Conservation (phyloP, 208 protist genomes). For the Lotmaria passim region DNA sequence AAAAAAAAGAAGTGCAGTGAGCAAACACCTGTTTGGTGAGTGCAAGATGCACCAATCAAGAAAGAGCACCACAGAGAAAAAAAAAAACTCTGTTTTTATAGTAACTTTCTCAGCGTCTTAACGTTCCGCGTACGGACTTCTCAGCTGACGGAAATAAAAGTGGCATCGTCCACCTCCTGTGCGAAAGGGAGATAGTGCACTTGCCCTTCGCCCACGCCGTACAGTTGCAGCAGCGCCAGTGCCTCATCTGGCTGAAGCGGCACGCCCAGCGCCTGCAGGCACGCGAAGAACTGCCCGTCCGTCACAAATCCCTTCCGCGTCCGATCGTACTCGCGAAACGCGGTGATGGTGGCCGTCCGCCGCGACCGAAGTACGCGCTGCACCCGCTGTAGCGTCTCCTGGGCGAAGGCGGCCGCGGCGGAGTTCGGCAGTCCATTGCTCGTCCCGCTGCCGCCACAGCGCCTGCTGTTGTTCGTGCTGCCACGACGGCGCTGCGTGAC, state of each 20-base stretch:
- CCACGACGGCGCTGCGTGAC: constrained; percentile 53
- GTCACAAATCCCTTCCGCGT: constrained; percentile 78
- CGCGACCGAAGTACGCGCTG: constrained; percentile 57
- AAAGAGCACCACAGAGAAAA: too few relatives aligned
- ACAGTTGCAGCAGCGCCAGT: constrained; percentile 45
- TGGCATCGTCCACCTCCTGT: constrained; percentile 51
- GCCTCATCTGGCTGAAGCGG: constrained; percentile 72
- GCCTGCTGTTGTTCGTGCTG: not conserved
- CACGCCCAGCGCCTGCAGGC: constrained; percentile 76
- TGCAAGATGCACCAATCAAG: too few relatives aligned
- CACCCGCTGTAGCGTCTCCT: constrained; percentile 49
- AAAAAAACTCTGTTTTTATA: too few relatives aligned
- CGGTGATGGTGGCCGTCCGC: constrained; percentile 50
- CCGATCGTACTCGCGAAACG: constrained; percentile 87
- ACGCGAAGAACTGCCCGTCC: constrained; percentile 86
- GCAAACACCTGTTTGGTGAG: too few relatives aligned
- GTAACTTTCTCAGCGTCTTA: not conserved
- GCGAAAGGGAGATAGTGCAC: constrained; percentile 77
- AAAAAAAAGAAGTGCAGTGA: constrained; percentile 21
- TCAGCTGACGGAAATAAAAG: constrained; percentile 40
- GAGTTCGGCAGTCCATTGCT: not conserved
- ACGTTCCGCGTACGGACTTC: not conserved
- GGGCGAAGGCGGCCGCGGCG: constrained; percentile 22
- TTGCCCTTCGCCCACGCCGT: constrained; percentile 65
- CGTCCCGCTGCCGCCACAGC: not conserved